Evolutionary conservation across 805 yeast genomes (phyloP), one percentile per base, ranked within the genome.

Genomic region (Cyberlindnera nakhonratchasimensis): DNA sequence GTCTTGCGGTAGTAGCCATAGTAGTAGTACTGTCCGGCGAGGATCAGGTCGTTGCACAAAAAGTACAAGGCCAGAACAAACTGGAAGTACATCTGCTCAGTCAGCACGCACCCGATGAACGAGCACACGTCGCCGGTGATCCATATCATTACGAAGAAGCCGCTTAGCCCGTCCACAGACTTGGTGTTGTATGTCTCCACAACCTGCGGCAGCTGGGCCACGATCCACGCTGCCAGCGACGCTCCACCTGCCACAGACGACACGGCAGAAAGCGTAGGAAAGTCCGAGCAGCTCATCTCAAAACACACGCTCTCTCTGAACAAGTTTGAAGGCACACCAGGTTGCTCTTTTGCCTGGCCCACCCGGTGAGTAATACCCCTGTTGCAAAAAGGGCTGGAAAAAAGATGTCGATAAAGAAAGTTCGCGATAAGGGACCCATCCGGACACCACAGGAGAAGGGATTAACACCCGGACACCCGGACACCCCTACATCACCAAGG

Each of bases 51-150:
- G 47, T 86, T 84, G 43, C 71, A 63, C 38, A 91, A 67, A 58
- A 86, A 89, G 63, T 90, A 90, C 2, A 74, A 45, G 0, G 95
- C 86, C 14, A 89, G 66, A 18, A 80, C 65, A 10, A 79, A 74
- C 59, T 89, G 97, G 63, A 89, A 90, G n/a, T 82, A 79, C 35
- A 88, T 67, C 47, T 90, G 96, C 6, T 75, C 59, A 0, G 96
- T 88, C 35, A 88, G 58, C 0, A 86, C 45, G 47, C 96, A 87
- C 0, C 96, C 97, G 0, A 74, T 34, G 22, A 82, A 61, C 33
- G 78, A 73, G 8, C 79, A 71, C 17, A 70, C 21, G 34, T 69
- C 82, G 10, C 72, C 72, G 16, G 61, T 32, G 21, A 67, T 43
- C 72, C 72, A 68, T 4, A 76, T 67, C 7, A 71, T 64, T 42